Base-by-base conservation (phyloP, 352 stramenopile genomes). In the Pythium utonaiense region DNA sequence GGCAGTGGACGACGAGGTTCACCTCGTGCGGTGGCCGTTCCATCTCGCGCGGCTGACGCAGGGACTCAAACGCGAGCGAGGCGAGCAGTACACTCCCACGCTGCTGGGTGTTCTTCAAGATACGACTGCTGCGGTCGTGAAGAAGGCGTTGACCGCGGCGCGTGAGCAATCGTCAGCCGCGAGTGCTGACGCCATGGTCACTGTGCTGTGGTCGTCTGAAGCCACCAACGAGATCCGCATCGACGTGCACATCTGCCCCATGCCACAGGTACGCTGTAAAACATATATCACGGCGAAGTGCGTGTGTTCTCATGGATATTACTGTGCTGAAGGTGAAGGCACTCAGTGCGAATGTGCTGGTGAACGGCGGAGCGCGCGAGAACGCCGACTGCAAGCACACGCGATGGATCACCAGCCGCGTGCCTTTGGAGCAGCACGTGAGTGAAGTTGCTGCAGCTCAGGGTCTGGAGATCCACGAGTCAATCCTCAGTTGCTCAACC, bases 331-430 rank as follows among this genome's bases (percentile, higher is more conserved):
- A 75, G 62, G 65, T 74, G 8, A 75, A 71, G 57, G 67, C 64
- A 45, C 42, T 67, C 4, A 57, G 64, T 8, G 78, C 70, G 4
- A 83, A 70, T 1, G 69, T 86, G 19, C 25, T 94, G 31, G 62
- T 94, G 21, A 59, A 80, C 47, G 84, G 84, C 22, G 36, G 62
- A n/a, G 57, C 62, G 0, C 70, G 84, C 1, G 3, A 53, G 4
- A 78, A 90, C 17, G 66, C 82, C 8, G 24, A 47, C 28, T 86
- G 77, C 52, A 94, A 94, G 62, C 77, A 94, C 70, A 75, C 83
- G 10, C 63, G 77, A 28, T 94, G 82, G 84, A 89, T 94, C 28
- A 14, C 62, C 0, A 71, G 89, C 21, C 80, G 84, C 17, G 33
- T 69, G 3, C 64, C 71, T 0, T 66, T 92, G 48, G 82, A 92